A percentile compares a stretch with the other conserved stretches of the same genome.
Conservation (phyloP, 805 yeast species). For the Yamadazyma ubonensis region DNA sequence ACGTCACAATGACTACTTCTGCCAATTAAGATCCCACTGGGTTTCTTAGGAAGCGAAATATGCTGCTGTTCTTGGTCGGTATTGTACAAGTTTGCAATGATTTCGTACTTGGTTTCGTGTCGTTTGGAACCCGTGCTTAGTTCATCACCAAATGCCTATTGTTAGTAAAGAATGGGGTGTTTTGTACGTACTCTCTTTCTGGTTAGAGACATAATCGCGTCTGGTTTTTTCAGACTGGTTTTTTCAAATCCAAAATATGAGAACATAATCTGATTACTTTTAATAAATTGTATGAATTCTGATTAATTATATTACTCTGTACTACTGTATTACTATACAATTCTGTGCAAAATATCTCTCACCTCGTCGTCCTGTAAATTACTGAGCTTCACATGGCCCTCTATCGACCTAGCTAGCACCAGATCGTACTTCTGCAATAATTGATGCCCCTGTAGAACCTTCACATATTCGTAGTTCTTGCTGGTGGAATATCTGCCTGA, state of each 20-base stretch:
- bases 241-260: background rate
- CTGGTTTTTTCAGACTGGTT: background rate
- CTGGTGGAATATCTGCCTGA: conserved; percentile 18
- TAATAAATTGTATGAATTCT: too few species aligned
- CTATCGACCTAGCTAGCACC: too few species aligned
- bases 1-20: conserved; percentile 63
- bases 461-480: conserved; percentile 23
- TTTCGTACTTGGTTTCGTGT: conserved; percentile 15
- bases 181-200: conserved; percentile 26
- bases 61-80: conserved; percentile 19
- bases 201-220: conserved; percentile 23
- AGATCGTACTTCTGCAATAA: conserved; percentile 26
- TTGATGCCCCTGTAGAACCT: conserved; percentile 29
- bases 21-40: conserved; percentile 39
- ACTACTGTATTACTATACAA: conserved; percentile 17
- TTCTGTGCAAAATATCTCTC: conserved; percentile 26
- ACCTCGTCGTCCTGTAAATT: conserved; percentile 22
- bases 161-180: conserved; percentile 8
- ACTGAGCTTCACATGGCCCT: too few species aligned
- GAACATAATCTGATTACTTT: too few species aligned
- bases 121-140: too few species aligned
- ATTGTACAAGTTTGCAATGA: conserved; percentile 23
- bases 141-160: too few species aligned
- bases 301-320: too few species aligned
- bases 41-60: conserved; percentile 21